These are phyloP conservation scores for Guyanaporus albipodus DNA, from an alignment of 768 basidiomycete species.

Conservation along the genomic window DNA sequence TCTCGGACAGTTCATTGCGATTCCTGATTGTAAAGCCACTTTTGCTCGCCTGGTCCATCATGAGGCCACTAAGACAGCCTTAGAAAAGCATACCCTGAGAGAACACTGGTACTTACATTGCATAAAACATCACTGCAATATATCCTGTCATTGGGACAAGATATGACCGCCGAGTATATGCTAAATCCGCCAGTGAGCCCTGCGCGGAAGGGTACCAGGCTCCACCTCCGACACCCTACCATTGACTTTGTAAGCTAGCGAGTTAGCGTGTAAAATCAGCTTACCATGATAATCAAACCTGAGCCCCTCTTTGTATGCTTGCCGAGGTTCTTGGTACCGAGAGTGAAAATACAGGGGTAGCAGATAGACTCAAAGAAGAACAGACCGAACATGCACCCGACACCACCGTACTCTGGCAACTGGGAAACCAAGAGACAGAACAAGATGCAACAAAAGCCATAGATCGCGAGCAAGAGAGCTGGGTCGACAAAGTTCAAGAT, in stretches of 20 bases:
- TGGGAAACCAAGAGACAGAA: slow-evolving; percentile 51
- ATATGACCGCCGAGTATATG: slow-evolving; percentile 52
- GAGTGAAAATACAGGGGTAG: slow-evolving; percentile 65
- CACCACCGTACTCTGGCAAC: slow-evolving; percentile 48
- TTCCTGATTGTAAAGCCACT: slow-evolving; percentile 49
- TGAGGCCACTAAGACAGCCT: slow-evolving; percentile 42
- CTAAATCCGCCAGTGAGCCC: slow-evolving; percentile 48
- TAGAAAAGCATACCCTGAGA: neutral
- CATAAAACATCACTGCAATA: slow-evolving; percentile 53
- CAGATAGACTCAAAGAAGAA: slow-evolving; percentile 80
- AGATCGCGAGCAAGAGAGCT: slow-evolving; percentile 54
- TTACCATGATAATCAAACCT: slow-evolving; percentile 59
- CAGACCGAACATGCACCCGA: slow-evolving; percentile 58
- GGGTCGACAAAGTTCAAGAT: slow-evolving; percentile 64
- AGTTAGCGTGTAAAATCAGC: neutral
- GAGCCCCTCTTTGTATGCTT: slow-evolving; percentile 58
- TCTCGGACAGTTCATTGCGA: slow-evolving; percentile 38
- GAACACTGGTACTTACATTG: slow-evolving; percentile 39
- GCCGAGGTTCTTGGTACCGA: slow-evolving; percentile 62
- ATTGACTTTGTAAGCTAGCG: neutral
- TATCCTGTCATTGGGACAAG: slow-evolving; percentile 60
- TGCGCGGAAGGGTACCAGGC: slow-evolving; percentile 69
- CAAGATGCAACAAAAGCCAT: slow-evolving; percentile 47
- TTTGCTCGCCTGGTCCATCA: slow-evolving; percentile 46
- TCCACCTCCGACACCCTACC: slow-evolving; percentile 57